phyloP scores from a whole-genome alignment of 2,329 filamentous ascomycete genomes.

The Fusarium sp. region DNA sequence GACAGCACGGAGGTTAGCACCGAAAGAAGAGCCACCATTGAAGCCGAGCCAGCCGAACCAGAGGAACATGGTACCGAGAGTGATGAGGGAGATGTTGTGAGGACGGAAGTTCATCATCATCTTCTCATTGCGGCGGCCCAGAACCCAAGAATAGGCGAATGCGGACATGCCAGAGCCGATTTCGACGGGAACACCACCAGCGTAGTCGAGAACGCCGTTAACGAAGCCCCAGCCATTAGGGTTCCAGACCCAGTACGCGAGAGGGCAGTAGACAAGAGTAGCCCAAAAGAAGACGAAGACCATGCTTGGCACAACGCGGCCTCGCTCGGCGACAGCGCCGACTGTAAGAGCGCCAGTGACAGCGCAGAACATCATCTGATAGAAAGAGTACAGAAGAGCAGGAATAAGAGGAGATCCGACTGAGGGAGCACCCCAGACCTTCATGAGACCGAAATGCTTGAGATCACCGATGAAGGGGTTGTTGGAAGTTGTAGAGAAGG shows the following conservation, averaged over 20 bases:
- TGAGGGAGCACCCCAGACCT: conserved; percentile 83
- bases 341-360: conserved; percentile 92
- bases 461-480: conserved; percentile 94
- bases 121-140: conserved; percentile 95
- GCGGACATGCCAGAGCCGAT: conserved; percentile 94
- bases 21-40: conserved; percentile 95
- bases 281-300: conserved; percentile 97
- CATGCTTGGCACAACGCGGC: conserved; percentile 90
- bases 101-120: conserved; percentile 99
- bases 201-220: conserved; percentile 94
- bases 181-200: conserved; percentile 95
- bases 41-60: conserved; percentile 99
- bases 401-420: conserved; percentile 89
- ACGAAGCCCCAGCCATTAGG: conserved; percentile 90
- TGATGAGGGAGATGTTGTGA: conserved; percentile 97
- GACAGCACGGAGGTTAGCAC: conserved; percentile 89
- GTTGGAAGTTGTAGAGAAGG: conserved; percentile 81
- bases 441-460: conserved; percentile 86
- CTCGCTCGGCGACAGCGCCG: conserved; percentile 92
- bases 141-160: conserved; percentile 92
- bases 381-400: conserved; percentile 91
- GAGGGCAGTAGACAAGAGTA: conserved; percentile 94
- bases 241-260: conserved; percentile 98
- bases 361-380: conserved; percentile 98
- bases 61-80: conserved; percentile 91